Conservation (phyloP, 345 rosid genomes). For the Ceriops decandra region DNA sequence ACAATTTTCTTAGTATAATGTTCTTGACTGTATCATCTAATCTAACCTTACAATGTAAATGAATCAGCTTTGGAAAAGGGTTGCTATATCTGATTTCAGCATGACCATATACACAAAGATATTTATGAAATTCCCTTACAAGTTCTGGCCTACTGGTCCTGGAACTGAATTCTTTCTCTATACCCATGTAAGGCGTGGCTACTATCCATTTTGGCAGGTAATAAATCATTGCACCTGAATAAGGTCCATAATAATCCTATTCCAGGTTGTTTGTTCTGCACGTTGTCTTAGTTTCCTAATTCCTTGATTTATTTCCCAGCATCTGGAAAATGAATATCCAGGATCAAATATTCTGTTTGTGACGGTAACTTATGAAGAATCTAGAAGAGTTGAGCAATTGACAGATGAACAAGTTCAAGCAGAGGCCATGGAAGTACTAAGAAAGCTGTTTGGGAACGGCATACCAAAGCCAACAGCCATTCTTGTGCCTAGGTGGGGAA, state of each 20-base stretch:
- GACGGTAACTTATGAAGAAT: slow-evolving; percentile 19
- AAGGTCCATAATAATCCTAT: neutral
- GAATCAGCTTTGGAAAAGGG: slow-evolving; percentile 26
- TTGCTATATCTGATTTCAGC: slow-evolving; percentile 20
- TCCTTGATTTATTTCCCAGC: neutral
- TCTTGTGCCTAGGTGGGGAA: slow-evolving; percentile 24
- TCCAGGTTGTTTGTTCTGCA: neutral
- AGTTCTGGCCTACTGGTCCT: slow-evolving; percentile 25
- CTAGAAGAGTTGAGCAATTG: slow-evolving; percentile 16
- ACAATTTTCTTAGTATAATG: neutral
- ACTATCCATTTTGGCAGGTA: slow-evolving; percentile 33
- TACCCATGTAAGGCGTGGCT: slow-evolving; percentile 20
- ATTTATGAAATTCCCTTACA: slow-evolving; percentile 28
- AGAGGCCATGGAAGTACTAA: slow-evolving; percentile 16
- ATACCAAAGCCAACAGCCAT: slow-evolving; percentile 18
- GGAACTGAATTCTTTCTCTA: slow-evolving; percentile 31
- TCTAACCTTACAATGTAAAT: neutral
- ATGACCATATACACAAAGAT: slow-evolving; percentile 30
- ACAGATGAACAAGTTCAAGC: neutral
- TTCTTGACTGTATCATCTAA: neutral
- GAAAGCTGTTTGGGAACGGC: slow-evolving; percentile 19
- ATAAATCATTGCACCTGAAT: neutral
- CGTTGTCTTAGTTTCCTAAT: neutral
- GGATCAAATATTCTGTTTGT: slow-evolving; percentile 22
- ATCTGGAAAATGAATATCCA: slow-evolving; percentile 16